Evolutionary conservation across 345 rosid species (phyloP).

Genomic region (Alliaria petiolata): DNA sequence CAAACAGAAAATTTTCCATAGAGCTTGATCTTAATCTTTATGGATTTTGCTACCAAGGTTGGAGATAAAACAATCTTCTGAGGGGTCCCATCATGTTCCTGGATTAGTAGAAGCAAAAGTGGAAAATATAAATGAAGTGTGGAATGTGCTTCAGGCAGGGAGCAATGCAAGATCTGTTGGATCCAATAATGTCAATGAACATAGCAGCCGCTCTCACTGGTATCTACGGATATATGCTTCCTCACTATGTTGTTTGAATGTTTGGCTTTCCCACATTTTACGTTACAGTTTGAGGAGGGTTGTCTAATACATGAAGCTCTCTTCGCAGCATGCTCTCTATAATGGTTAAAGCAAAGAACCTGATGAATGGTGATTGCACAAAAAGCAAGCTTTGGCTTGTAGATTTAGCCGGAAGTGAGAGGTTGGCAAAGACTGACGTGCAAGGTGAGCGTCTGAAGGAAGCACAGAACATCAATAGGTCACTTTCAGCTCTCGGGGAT

Average conservation of each 20-base stretch:
- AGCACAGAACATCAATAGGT: conserved; percentile 90
- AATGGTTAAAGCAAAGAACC: conserved; percentile 79
- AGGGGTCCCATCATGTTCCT: conserved; percentile 81
- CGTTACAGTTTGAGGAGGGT: not conserved
- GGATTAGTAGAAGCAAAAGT: conserved; percentile 88
- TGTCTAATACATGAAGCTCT: not conserved
- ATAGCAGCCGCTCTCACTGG: conserved; percentile 99
- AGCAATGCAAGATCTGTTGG: conserved; percentile 96
- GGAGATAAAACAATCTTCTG: conserved; percentile 89
- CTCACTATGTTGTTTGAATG: not conserved
- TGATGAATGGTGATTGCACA: conserved; percentile 81
- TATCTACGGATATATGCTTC: conserved; percentile 28
- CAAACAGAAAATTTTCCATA: not conserved
- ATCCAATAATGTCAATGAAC: conserved; percentile 94
- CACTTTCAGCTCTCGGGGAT: conserved; percentile 96
- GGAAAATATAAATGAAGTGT: conserved; percentile 63
- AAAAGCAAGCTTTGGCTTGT: conserved; percentile 99
- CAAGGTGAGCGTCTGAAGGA: conserved; percentile 95
- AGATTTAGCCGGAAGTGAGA: conserved; percentile 97
- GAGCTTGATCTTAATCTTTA: not conserved
- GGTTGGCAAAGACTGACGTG: conserved; percentile 85
- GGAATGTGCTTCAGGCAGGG: conserved; percentile 87
- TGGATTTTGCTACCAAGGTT: conserved; percentile 42
- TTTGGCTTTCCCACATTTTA: not conserved
- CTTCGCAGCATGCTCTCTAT: conserved; percentile 83